Conservation (phyloP, 345 rosid genomes). For the Ceriops zippeliana region DNA sequence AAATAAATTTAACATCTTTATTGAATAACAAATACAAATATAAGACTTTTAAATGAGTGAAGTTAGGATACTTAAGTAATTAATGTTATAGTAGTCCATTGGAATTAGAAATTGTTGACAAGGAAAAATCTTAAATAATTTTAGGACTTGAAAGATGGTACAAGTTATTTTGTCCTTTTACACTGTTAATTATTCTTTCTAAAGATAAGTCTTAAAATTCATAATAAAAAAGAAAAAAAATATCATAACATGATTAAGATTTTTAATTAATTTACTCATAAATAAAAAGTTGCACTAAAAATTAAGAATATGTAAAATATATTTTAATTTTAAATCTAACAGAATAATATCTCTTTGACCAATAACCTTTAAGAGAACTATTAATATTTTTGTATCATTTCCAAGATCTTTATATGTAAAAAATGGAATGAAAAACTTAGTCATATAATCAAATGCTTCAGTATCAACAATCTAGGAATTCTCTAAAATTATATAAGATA, state of each 20-base stretch:
- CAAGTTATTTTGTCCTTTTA: background rate
- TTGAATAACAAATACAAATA: too few relatives aligned
- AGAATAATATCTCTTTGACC: background rate
- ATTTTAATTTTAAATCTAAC: background rate
- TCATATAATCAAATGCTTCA: background rate
- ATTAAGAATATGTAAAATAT: background rate
- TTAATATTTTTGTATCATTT: background rate
- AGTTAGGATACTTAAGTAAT: too few relatives aligned
- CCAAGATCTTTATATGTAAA: background rate
- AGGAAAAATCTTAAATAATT: too few relatives aligned
- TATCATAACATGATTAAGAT: background rate
- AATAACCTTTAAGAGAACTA: background rate
- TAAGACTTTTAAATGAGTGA: too few relatives aligned
- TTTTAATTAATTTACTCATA: background rate
- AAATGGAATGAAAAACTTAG: background rate
- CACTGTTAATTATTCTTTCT: slow-evolving; percentile 4
- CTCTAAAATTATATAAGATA: background rate
- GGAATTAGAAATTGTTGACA: too few relatives aligned
- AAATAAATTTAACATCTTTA: too few relatives aligned
- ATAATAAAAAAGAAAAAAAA: background rate
- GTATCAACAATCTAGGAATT: background rate
- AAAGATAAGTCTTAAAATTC: background rate
- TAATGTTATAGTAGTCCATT: too few relatives aligned
- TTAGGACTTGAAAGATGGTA: background rate
- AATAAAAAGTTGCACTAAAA: background rate